These are phyloP conservation scores for Digitaria exilis DNA, from an alignment of 202 grass and related monocot species.

Conservation along the genomic window DNA sequence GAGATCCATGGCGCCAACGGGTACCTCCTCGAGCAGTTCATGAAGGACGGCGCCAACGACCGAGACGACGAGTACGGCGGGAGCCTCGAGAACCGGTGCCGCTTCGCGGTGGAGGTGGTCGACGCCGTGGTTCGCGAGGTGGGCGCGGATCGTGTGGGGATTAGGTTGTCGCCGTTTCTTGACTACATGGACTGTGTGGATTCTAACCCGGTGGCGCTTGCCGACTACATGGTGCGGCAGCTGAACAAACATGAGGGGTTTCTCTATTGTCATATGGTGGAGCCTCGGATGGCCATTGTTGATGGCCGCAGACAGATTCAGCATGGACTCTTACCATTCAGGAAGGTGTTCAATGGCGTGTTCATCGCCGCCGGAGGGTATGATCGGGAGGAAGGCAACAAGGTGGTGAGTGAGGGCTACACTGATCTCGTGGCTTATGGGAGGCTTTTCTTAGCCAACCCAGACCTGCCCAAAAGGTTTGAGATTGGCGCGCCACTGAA, in stretches of 20 bases:
- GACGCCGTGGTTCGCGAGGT: constrained; percentile 45
- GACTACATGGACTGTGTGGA: constrained; percentile 40
- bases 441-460: constrained; percentile 61
- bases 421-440: constrained; percentile 59
- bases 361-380: constrained; percentile 53
- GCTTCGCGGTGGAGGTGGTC: constrained; percentile 49
- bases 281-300: constrained; percentile 38
- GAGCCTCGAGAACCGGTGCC: constrained; percentile 50
- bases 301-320: constrained; percentile 20
- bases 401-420: constrained; percentile 42
- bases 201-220: constrained; percentile 51
- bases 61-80: constrained; percentile 51
- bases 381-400: constrained; percentile 59
- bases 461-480: constrained; percentile 57
- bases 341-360: constrained; percentile 30
- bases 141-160: constrained; percentile 42
- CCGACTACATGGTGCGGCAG: constrained; percentile 40
- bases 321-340: constrained; percentile 29
- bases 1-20: constrained; percentile 61
- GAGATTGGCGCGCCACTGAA: constrained; percentile 44
- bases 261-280: constrained; percentile 45
- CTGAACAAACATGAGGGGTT: constrained; percentile 31
- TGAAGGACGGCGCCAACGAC: constrained; percentile 55
- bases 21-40: constrained; percentile 54
- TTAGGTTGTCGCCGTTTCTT: constrained; percentile 45